Evolutionary conservation across 208 protist species (phyloP).

Genomic region (Trypanosoma melophagium): DNA sequence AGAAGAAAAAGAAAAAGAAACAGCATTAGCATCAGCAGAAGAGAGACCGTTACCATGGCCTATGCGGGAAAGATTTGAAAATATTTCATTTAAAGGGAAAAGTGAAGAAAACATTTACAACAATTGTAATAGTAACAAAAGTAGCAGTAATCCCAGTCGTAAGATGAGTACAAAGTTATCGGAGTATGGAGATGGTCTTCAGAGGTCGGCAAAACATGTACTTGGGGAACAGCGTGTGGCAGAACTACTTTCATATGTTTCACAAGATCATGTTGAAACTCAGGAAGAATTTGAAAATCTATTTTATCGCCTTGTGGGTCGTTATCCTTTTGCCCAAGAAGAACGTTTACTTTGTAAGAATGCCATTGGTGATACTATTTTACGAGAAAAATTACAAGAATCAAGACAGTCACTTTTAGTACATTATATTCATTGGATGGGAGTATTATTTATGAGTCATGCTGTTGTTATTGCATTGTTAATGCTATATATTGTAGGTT

Average conservation of each 20-base stretch:
- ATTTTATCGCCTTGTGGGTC: conserved; percentile 12
- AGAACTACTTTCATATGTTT: conserved; percentile 18
- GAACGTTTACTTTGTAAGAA: neutral
- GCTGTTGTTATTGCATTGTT: conserved; percentile 18
- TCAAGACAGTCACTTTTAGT: neutral
- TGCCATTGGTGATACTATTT: conserved; percentile 8
- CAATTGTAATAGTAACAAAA: conserved; percentile 3
- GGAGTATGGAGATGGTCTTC: neutral
- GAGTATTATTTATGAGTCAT: conserved; percentile 21
- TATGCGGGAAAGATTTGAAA: neutral
- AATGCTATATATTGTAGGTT: conserved; percentile 25
- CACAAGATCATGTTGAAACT: neutral
- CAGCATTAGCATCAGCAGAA: too few relatives aligned
- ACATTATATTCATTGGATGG: conserved; percentile 17
- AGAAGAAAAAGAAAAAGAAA: neutral
- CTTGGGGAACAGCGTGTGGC: conserved; percentile 19
- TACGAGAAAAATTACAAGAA: conserved; percentile 18
- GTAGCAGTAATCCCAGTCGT: neutral
- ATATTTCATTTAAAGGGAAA: neutral
- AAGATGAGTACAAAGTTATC: neutral
- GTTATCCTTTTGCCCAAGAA: conserved; percentile 7
- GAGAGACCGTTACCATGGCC: too few relatives aligned
- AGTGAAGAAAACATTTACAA: neutral
- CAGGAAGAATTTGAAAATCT: conserved; percentile 11
- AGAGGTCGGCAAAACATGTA: neutral